Percentiles rank a stretch among this genome's conserved stretches.
Conservation (phyloP, 169 alveolate species). For the Plasmodium cynomolgi region DNA sequence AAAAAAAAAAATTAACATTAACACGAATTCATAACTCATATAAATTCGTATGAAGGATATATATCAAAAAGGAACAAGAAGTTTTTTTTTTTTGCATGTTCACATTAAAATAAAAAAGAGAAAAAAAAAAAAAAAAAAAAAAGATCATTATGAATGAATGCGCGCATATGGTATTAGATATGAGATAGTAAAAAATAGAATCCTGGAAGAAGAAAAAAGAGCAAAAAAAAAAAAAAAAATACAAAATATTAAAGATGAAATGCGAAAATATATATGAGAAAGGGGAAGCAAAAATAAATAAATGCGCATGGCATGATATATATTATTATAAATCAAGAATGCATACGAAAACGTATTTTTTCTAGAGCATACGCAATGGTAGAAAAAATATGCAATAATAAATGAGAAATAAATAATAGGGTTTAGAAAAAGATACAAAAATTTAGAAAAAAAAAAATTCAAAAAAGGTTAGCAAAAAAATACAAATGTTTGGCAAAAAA, state of each 20-base stretch:
- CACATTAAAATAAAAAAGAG: too few relatives aligned
- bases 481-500: background rate
- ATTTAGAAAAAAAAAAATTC: background rate
- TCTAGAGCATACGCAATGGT: background rate
- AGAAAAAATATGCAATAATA: background rate
- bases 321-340: background rate
- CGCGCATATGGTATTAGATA: background rate
- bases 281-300: background rate
- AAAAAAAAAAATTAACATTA: background rate
- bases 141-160: background rate
- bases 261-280: background rate
- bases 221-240: background rate
- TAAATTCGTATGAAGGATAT: background rate
- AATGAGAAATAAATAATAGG: background rate
- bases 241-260: background rate
- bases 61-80: background rate
- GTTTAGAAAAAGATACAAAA: background rate
- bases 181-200: background rate
- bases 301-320: background rate
- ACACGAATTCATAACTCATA: background rate
- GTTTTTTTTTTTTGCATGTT: too few relatives aligned
- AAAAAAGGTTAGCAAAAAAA: background rate
- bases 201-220: background rate
- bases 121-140: too few relatives aligned
- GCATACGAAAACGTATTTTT: background rate